phyloP scores from a whole-genome alignment of 208 protist genomes.

The Endotrypanum monterogeii region DNA sequence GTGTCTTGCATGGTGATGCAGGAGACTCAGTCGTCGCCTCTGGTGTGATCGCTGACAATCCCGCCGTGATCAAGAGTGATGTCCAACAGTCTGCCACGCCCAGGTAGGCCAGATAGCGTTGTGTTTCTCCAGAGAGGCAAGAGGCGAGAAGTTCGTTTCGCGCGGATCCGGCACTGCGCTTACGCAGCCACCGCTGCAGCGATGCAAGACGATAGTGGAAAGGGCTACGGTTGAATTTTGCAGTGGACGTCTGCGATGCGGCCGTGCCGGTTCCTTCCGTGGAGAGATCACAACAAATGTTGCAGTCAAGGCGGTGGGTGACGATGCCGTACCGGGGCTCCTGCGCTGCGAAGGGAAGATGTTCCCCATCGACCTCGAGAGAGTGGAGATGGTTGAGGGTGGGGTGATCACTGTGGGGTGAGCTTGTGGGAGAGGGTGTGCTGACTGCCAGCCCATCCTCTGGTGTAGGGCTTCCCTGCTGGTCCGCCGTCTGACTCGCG shows the following conservation, averaged over 20 bases:
- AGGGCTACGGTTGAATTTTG: slow-evolving; percentile 14
- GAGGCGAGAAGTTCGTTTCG: slow-evolving; percentile 14
- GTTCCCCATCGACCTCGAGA: slow-evolving; percentile 11
- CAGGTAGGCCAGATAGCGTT: slow-evolving; percentile 32
- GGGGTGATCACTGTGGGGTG: slow-evolving; percentile 17
- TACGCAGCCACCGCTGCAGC: slow-evolving; percentile 30
- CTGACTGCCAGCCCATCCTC: neutral
- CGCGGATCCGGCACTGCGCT: slow-evolving; percentile 19
- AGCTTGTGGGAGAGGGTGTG: slow-evolving; percentile 1
- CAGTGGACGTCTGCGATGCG: slow-evolving; percentile 2
- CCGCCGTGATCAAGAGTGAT: slow-evolving; percentile 25
- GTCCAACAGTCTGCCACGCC: slow-evolving; percentile 31
- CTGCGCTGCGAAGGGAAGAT: slow-evolving; percentile 18
- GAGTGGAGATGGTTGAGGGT: slow-evolving; percentile 7
- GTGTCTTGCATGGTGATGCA: neutral
- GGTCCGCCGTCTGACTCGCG: neutral
- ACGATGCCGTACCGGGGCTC: slow-evolving; percentile 21
- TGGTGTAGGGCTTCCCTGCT: neutral
- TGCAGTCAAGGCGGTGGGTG: slow-evolving; percentile 16
- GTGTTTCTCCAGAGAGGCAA: slow-evolving; percentile 16
- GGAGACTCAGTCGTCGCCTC: neutral
- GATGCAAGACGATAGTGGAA: slow-evolving; percentile 29
- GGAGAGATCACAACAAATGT: slow-evolving; percentile 19
- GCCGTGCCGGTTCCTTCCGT: neutral
- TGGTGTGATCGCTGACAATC: slow-evolving; percentile 5